A percentile compares a stretch with the other conserved stretches of the same genome.
Conservation (phyloP, 2,329 filamentous ascomycete genomes). For the Cytospora paraplurivora region DNA sequence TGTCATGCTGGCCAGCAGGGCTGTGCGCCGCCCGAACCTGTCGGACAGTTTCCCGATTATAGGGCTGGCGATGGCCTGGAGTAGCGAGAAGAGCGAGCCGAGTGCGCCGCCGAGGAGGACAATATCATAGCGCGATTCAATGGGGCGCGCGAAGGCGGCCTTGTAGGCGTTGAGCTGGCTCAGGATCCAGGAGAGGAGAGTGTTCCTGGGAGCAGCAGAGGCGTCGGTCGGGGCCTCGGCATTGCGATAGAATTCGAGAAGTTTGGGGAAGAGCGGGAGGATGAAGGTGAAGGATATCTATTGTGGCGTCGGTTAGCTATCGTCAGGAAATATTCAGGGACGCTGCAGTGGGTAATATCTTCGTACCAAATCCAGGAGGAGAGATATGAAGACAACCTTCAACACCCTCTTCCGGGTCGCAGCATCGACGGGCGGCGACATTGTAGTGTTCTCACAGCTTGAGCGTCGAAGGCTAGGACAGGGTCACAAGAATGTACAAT, state of each 20-base stretch:
- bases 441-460: constrained; percentile 30
- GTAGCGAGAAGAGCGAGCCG: constrained; percentile 85
- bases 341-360: constrained; percentile 35
- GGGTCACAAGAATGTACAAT: background rate
- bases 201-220: constrained; percentile 48
- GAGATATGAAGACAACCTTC: constrained; percentile 82
- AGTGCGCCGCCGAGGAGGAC: constrained; percentile 91
- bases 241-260: constrained; percentile 94
- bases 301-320: constrained; percentile 21
- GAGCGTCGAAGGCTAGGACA: constrained; percentile 1
- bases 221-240: constrained; percentile 64
- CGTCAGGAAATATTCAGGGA: constrained; percentile 6
- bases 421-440: constrained; percentile 51
- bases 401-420: constrained; percentile 76
- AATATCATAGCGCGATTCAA: constrained; percentile 96
- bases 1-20: constrained; percentile 86
- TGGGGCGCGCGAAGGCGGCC: constrained; percentile 84
- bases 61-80: constrained; percentile 90
- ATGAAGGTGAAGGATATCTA: constrained; percentile 99
- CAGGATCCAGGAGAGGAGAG: constrained; percentile 78
- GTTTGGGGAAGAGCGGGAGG: constrained; percentile 89
- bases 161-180: constrained; percentile 92
- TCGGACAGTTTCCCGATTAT: constrained; percentile 89
- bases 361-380: constrained; percentile 82
- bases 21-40: constrained; percentile 80